Conservation (phyloP, 2,329 filamentous ascomycete species). For the Colletotrichum euphorbiae region DNA sequence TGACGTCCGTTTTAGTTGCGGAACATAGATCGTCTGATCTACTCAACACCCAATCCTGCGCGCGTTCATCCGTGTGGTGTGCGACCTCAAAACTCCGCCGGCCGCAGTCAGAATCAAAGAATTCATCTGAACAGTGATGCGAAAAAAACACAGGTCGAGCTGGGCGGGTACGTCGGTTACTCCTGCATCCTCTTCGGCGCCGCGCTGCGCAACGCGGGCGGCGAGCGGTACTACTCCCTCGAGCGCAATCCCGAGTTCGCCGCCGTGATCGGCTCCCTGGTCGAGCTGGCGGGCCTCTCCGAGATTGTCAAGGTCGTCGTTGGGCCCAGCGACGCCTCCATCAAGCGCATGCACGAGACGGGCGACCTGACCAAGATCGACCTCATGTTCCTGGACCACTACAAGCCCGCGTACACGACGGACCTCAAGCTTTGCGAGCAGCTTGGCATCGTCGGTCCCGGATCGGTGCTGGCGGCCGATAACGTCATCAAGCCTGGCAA, state of each 20-base stretch:
- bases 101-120: background rate
- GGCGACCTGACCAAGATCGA: slow-evolving; percentile 71
- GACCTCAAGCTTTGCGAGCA: slow-evolving; percentile 84
- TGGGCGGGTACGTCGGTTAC: slow-evolving; percentile 86
- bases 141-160: slow-evolving; percentile 65
- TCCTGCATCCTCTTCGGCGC: slow-evolving; percentile 81
- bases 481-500: slow-evolving; percentile 80
- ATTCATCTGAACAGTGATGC: background rate
- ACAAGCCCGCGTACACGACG: slow-evolving; percentile 79
- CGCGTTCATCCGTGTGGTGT: no score
- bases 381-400: slow-evolving; percentile 83
- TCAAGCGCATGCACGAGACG: slow-evolving; percentile 68
- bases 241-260: slow-evolving; percentile 82
- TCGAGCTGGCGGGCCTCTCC: slow-evolving; percentile 79
- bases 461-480: slow-evolving; percentile 74
- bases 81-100: no score
- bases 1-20: slow-evolving; percentile 44
- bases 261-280: slow-evolving; percentile 74
- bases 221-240: slow-evolving; percentile 78
- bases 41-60: background rate
- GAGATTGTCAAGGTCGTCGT: slow-evolving; percentile 78
- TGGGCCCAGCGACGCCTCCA: slow-evolving; percentile 74
- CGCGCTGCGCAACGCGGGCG: slow-evolving; percentile 65
- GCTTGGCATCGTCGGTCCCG: slow-evolving; percentile 71
- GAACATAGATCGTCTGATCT: background rate